Percentiles rank a stretch among this genome's conserved stretches.
Conservation (phyloP, 176 grass and related monocot genomes). For the Carex littledalei region DNA sequence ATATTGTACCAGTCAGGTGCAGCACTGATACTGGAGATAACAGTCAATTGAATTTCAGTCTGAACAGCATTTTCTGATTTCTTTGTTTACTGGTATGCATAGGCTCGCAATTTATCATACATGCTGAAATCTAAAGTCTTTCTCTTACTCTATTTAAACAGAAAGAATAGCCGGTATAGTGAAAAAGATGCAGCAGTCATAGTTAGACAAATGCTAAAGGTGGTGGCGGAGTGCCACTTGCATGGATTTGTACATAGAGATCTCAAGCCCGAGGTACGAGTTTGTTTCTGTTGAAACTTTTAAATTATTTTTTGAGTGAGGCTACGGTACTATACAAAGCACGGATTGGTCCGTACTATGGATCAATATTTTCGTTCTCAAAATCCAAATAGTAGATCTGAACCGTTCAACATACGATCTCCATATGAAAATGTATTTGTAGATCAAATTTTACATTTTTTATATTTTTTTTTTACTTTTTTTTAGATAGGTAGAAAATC, state of each 20-base stretch:
- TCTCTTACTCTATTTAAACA: constrained; percentile 25
- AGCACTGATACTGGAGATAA: neutral
- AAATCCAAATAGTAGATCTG: too few species aligned
- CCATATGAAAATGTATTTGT: too few species aligned
- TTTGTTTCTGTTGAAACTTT: neutral
- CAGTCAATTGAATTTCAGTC: constrained; percentile 1
- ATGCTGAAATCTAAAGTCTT: neutral
- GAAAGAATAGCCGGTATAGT: constrained; percentile 91
- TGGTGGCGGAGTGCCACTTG: constrained; percentile 91
- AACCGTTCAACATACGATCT: too few species aligned
- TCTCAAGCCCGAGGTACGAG: constrained; percentile 98
- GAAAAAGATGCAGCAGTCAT: constrained; percentile 99
- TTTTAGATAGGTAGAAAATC: too few species aligned
- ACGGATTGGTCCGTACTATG: too few species aligned
- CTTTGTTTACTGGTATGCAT: neutral
- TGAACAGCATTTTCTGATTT: neutral
- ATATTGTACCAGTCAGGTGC: neutral
- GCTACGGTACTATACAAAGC: too few species aligned
- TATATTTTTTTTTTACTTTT: too few species aligned
- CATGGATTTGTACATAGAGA: constrained; percentile 97
- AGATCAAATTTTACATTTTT: too few species aligned
- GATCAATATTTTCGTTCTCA: too few species aligned
- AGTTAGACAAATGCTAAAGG: constrained; percentile 97
- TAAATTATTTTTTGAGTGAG: neutral
- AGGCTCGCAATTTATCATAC: neutral